Evolutionary conservation across 2,329 filamentous ascomycete species (phyloP), one percentile per base, ranked within the genome.

Genomic region (Xylariaceae sp.): DNA sequence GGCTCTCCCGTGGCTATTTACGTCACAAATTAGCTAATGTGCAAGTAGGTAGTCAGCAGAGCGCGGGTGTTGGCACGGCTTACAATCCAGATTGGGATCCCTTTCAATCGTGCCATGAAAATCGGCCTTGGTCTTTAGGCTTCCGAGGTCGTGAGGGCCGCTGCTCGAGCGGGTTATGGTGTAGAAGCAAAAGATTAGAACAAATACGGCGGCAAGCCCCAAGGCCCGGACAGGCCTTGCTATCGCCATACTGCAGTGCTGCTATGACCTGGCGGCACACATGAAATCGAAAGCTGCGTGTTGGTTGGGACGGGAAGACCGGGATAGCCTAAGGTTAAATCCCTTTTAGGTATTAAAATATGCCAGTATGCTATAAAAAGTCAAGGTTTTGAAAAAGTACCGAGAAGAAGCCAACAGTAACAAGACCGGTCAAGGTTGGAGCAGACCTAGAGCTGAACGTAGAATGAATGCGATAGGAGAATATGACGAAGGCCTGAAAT

Each of bases 61-160:
- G 18, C 19, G 33, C 6, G 21, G 21, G 21, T 11, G 13, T 31
- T 13, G 29, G 35, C 41, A 36, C 19, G 17, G 43, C 85, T 61
- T 71, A 95, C 89, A 80, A 64, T 96, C 88, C 56, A 89, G 62
- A 56, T 90, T 87, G 39, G 90, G 90, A 65, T 97, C 90, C 44
- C 78, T 76, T 51, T 83, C 78, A 66, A 59, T 58, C 26, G 57
- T 67, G 53, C 55, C 65, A 53, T 56, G 61, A 57, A 46, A 62
- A 56, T 54, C 63, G 49, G 65, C 42, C 7, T 62, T 50, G 64
- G 61, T 23, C 59, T 57, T 36, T 56, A 51, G 38, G 62, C 61
- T 50, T 66, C 51, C 33, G 60, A 51, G 26, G 31, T 47, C 41
- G 29, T 39, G 36, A n/a, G 9, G 27, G 15, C 29, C 33, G n/a